phyloP scores from a whole-genome alignment of 805 yeast species.

The Jamesozyma lodderae region DNA sequence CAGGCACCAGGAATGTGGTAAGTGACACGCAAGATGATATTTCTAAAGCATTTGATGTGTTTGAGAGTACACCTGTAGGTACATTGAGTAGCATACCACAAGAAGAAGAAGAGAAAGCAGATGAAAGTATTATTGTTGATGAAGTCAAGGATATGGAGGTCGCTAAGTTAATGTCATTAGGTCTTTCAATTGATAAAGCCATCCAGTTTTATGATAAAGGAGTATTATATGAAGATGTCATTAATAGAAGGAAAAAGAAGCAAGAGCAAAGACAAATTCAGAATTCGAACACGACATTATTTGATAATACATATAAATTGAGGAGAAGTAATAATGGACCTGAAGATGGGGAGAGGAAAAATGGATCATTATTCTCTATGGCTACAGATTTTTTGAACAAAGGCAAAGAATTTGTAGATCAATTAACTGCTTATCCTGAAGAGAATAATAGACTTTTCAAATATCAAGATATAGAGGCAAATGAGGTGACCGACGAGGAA shows the following conservation, averaged over 20 bases:
- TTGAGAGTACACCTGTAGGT: conserved; percentile 2
- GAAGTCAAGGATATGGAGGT: conserved; percentile 30
- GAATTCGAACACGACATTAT: neutral
- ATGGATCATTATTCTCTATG: conserved; percentile 14
- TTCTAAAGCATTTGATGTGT: conserved; percentile 18
- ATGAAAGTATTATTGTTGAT: conserved; percentile 16
- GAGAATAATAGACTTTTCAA: conserved; percentile 14
- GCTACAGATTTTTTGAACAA: conserved; percentile 25
- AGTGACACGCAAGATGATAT: conserved; percentile 14
- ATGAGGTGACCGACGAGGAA: neutral
- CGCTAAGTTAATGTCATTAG: conserved; percentile 29
- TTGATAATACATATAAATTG: conserved; percentile 3
- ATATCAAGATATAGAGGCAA: conserved; percentile 1
- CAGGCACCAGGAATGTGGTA: neutral
- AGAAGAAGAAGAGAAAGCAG: neutral
- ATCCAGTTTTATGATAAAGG: conserved; percentile 18
- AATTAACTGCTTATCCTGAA: conserved; percentile 17
- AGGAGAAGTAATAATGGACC: conserved; percentile 1
- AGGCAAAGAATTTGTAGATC: conserved; percentile 27
- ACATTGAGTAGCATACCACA: neutral
- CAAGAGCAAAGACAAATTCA: neutral
- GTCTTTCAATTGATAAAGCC: conserved; percentile 19
- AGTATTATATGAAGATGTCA: conserved; percentile 18
- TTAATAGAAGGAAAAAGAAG: conserved; percentile 1
- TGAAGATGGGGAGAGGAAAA: neutral